Evolutionary conservation across 1,284 basidiomycete species (phyloP), one percentile per base, ranked within the genome.

Genomic region (Tilletia walkeri): DNA sequence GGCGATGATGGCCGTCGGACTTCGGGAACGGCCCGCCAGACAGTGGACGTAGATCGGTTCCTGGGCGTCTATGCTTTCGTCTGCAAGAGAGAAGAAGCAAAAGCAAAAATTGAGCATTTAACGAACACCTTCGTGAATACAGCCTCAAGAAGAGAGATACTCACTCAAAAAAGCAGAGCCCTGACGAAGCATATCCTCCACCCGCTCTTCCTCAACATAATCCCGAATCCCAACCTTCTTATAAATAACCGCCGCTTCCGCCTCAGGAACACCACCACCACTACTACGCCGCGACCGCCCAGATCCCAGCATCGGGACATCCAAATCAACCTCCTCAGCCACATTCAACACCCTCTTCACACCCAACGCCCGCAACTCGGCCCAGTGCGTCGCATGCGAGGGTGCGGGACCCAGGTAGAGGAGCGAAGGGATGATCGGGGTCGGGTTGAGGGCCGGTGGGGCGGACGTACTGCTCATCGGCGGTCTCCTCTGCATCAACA

Each of bases 171-270:
- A 66, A 47, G 20, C 65, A 18, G 45, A 66, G 18, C 45, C 65
- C 24, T 47, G 39, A 7, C 65, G 65, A 4, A 66, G 24, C 65
- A 48, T 50, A 16, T 66, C 65, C 45, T 66, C 65, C 65, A 66
- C 65, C 7, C 48, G 45, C 20, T 48, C n/a, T 41, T 48, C 65
- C 20, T 66, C 65, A 7, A 66, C 65, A 66, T 48, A 34, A 41
- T 66, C 65, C 65, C 41, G 65, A 36, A 66, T 48, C 30, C 45
- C 45, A 18, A 66, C 59, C 59, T 63, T 63, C 59, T 63, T 63
- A 34, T 63, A 63, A 6, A 63, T 18, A 16, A 63, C 18, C 36
- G 5, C 16, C 3, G 34, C 34, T n/a, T 39, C 59, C 7, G 30
- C 59, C 4, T 63, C 59, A 39, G 34, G 7, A 16, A 18, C 36